Base-by-base conservation (phyloP, 2,329 filamentous ascomycete genomes). In the Akanthomyces lecanii region DNA sequence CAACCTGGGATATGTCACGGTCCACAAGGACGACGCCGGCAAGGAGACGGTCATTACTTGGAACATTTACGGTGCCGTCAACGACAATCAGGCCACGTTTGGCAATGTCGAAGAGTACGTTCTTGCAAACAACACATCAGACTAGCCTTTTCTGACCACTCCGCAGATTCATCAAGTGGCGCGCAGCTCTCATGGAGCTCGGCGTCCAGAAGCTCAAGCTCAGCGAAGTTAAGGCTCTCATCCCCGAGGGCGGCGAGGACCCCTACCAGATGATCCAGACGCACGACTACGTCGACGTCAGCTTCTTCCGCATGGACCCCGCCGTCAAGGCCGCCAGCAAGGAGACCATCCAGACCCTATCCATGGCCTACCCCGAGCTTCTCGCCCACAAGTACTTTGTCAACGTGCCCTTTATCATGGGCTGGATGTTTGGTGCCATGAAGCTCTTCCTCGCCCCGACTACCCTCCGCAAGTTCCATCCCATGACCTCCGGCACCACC, bases 181-280 rank as follows among this genome's bases (percentile, higher is more conserved):
- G 94, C 64, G 88, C 93, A 50, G 91, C 90, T 14, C 84, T 97
- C 63, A 96, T 97, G 92, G 93, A 97, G 75, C 81, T 92, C 54
- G 90, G 91, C 3, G 81, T 97, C 52, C 83, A 86, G 66, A 87
- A 91, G 66, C 86, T 97, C 61, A 81, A 87, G 66, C 82, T 97
- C 66, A 73, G 82, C 23, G 81, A 84, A 30, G 90, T 91, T 58
- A 92, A 86, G 10, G 78, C 82, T 67, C 83, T 85, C 48, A 91
- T 93, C 70, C 87, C 89, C 2, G 88, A 91, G 63, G 88, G 86
- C 60, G 88, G 86, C 66, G 79, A 85, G 67, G 94, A 97, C 72
- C 91, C 90, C 1, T 96, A 97, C 78, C 91, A 94, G 76, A 92
- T 96, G 80, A 84, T 91, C 70, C 93, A 97, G 77, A 87, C 97